Evolutionary conservation across 1,139 yeast genomes (phyloP).

Genomic region (Williopsis jadinii): DNA sequence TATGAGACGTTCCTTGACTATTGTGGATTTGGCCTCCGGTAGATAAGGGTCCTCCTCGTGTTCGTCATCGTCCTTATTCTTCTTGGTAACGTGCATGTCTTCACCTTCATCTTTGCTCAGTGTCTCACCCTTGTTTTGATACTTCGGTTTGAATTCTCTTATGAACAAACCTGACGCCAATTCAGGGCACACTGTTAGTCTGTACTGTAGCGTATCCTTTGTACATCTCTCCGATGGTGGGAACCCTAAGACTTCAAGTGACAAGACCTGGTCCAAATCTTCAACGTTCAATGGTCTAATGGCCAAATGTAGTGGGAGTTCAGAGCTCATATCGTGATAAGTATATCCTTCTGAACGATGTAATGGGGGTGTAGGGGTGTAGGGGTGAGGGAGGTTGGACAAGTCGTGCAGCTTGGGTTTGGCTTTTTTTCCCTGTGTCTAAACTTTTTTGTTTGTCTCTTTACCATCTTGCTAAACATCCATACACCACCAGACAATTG

Average conservation of each 20-base stretch:
- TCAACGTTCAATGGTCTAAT: slow-evolving; percentile 74
- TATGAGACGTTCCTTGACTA: slow-evolving; percentile 58
- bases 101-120: not conserved
- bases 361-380: too few relatives aligned
- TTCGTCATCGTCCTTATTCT: slow-evolving; percentile 23
- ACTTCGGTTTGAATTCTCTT: slow-evolving; percentile 44
- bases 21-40: slow-evolving; percentile 44
- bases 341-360: not conserved
- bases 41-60: slow-evolving; percentile 32
- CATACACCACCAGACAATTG: too few relatives aligned
- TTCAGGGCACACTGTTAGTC: slow-evolving; percentile 82
- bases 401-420: too few relatives aligned
- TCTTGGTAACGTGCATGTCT: slow-evolving; percentile 7
- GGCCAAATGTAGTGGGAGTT: slow-evolving; percentile 56
- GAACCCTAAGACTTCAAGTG: slow-evolving; percentile 66
- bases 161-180: slow-evolving; percentile 81
- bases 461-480: too few relatives aligned
- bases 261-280: slow-evolving; percentile 57
- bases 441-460: too few relatives aligned
- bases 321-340: slow-evolving; percentile 6
- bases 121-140: slow-evolving; percentile 7
- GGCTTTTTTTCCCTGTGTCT: too few relatives aligned
- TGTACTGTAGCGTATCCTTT: slow-evolving; percentile 54
- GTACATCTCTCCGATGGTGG: slow-evolving; percentile 63
- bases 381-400: too few relatives aligned